Base-by-base conservation (phyloP, 495 filamentous ascomycete species). In the Penicillium lagena region DNA sequence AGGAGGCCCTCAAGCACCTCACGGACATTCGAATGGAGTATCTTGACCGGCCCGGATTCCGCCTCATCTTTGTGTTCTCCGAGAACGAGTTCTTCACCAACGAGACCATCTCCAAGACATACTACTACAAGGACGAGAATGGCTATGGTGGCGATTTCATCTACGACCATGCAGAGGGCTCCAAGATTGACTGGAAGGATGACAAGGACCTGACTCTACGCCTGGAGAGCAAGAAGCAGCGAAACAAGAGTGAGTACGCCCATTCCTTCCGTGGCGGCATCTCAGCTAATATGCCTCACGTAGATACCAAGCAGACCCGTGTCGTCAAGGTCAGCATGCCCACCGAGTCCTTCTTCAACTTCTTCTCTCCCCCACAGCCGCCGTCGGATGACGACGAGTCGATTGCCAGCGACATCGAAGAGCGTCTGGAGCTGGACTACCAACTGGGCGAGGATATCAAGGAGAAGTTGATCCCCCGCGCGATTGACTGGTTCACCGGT, bases 271-370 rank as follows among this genome's bases (percentile, higher is more conserved):
- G 9, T 17, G 32, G 30, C 27, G 40, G 9, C 9, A 12, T 12
- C 27, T 41, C 17, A 34, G 17, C 61, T 74, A 58, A 72, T 56
- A 50, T 41, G 51, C 33, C 36, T 43, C 30, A 28, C 42, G 28
- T 48, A 98, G 93, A 89, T 70, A 99, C 94, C 38, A 97, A 97
- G 78, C 94, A 99, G 66, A 97, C 93, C 47, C 89, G 94, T 48
- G 82, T 99, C 53, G 89, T 99, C 51, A 97, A 96, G 83, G 95
- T 95, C 75, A 96, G 90, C 12, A 91, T 97, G 34, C 94, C 94
- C 3, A 96, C 90, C 32, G 93, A 96, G 64, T 96, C 91, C 8
- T 99, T 99, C 78, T 99, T 99, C 82, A 97, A 96, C 78, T 99
- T 99, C 81, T 98, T 99, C 76, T 86, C 86, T 30, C 94, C 93